A percentile compares a stretch with the other conserved stretches of the same genome.
Evolutionary conservation across 2,329 filamentous ascomycete genomes (phyloP).

Genomic region (Penicillium sp.): DNA sequence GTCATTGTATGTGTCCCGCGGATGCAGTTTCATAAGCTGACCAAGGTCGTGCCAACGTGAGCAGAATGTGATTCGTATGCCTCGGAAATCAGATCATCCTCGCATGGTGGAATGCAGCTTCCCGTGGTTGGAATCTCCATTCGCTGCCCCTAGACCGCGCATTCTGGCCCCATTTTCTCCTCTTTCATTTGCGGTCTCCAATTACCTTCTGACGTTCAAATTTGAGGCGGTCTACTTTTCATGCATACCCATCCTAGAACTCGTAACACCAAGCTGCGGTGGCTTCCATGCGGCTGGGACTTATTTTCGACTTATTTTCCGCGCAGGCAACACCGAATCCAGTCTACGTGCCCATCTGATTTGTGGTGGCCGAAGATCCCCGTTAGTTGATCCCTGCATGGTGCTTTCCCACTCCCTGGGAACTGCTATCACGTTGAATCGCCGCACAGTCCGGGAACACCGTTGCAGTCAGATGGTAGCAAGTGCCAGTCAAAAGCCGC

Average conservation of each 20-base stretch:
- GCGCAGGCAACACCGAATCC: conserved; percentile 10
- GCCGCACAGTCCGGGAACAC: conserved; percentile 6
- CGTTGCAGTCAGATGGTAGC: conserved; percentile 7
- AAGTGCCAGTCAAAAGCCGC: neutral
- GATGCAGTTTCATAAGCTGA: conserved; percentile 2
- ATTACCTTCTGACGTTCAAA: neutral
- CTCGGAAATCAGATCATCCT: conserved; percentile 18
- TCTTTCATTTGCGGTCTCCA: neutral
- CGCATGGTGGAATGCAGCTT: conserved; percentile 19
- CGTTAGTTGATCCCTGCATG: conserved; percentile 13
- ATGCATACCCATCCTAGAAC: conserved; percentile 2
- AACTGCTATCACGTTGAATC: conserved; percentile 5
- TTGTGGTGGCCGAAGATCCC: conserved; percentile 3
- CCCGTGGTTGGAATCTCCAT: conserved; percentile 19
- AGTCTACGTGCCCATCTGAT: conserved; percentile 10
- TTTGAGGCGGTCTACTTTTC: neutral
- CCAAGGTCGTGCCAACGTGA: neutral
- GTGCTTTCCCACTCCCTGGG: neutral
- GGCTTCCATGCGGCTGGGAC: conserved; percentile 33
- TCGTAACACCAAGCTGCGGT: conserved; percentile 26
- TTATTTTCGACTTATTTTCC: conserved; percentile 32
- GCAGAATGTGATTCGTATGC: conserved; percentile 1
- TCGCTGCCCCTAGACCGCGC: neutral
- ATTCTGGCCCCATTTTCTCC: conserved; percentile 5
- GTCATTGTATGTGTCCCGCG: conserved; percentile 2